Evolutionary conservation across 768 basidiomycete genomes (phyloP), one percentile per base, ranked within the genome.

Genomic region (Chalciporus pseudorubinellus): DNA sequence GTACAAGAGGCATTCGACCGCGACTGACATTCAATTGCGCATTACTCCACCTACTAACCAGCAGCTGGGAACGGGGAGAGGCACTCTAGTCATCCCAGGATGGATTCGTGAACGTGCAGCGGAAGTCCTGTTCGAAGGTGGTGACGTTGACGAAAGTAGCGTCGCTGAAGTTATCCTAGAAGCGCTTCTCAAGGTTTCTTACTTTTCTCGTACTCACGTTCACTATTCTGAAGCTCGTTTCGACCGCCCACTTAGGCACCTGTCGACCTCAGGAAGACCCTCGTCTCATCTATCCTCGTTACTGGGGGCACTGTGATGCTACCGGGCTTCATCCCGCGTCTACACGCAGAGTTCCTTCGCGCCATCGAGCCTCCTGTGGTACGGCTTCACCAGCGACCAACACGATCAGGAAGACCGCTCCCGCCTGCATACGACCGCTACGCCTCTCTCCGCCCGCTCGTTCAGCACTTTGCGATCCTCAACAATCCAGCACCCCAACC

Each of bases 31-130:
- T 39, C 78, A 77, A 6, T 78, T 92, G 70, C 78, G 76, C 3
- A 87, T 92, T 19, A 70, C 75, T 14, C 87, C 89, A 24, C 87
- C 90, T 7, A 64, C 71, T 3, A 73, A 79, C 12, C 86, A 88
- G 60, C 85, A 83, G 58, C 72, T 75, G 12, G 86, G 87, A 1
- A 86, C 87, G 1, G 90, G 89, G 3, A 73, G 78, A 8, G 92
- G 89, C 0, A 92, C 86, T 0, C 68, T 97, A 41, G 75, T 90
- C 40, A 81, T 98, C 39, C 95, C 95, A 1, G 95, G 95, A 3
- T 99, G 97, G 97, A 78, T 99, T 36, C 73, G 95, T 39, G 95
- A 98, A 66, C 78, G 95, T 13, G 88, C 88, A 1, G 84, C 94
- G 1, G 97, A 98, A 67, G 79, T 95, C 6, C 72, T 98, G 10